Evolutionary conservation across 768 basidiomycete species (phyloP), one percentile per base, ranked within the genome.

Genomic region (Termitomyces sp.): DNA sequence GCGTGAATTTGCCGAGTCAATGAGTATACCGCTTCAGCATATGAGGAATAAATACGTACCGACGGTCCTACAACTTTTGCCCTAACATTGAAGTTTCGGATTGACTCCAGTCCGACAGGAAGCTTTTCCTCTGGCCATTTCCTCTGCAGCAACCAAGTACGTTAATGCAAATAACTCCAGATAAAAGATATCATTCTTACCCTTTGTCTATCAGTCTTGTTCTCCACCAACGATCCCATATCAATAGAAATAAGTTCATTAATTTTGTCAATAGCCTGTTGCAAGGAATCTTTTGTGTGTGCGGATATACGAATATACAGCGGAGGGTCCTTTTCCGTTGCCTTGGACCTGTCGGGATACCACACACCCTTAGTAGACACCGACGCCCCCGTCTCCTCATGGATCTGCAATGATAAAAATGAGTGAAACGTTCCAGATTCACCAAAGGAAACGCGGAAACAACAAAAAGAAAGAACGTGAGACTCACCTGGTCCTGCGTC

Each of bases 101-200:
- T 85, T 55, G 87, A 88, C 16, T 98, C 95, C 55, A 99, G 70
- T 4, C 87, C 88, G 42, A 99, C 92, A 0, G 87, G 87, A 9
- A 98, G 75, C 73, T 97, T 98, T 73, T 95, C 95, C 71, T 98
- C 96, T 1, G 95, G 95, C 96, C 96, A 98, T 84, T 96, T 97
- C 56, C 93, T 81, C 91, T 94, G 56, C 22, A 6, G 51, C 18
- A 54, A 20, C 12, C 49, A 33, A 22, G 15, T 47, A 47, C 33
- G 31, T 41, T 39, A 44, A 27, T 7, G 20, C 20, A 52, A 34
- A 11, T 12, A 6, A 18, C 13, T 5, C 27, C 51, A 24, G 30
- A 46, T 33, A 57, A 66, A 11, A 33, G 31, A 47, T 18, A 59
- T 72, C 65, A 91, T 89, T 74, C 85, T 80, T 74, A 89, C 89